These are phyloP conservation scores for Paratinospora sagittata DNA, from an alignment of 164 flowering plant genomes.

Conservation along the genomic window DNA sequence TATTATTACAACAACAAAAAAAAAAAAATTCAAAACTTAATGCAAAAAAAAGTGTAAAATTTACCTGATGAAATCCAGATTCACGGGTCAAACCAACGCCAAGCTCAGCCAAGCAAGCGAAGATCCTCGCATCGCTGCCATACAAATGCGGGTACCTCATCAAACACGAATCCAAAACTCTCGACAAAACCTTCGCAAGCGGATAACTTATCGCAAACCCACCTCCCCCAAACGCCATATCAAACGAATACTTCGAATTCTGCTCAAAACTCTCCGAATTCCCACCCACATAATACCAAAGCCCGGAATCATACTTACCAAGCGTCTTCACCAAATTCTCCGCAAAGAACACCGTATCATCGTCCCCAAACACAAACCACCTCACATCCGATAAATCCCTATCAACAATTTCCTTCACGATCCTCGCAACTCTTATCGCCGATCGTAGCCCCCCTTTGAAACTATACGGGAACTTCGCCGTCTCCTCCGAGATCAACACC, in stretches of 20 bases:
- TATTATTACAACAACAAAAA: too few species aligned
- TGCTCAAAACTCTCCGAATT: slow-evolving; percentile 61
- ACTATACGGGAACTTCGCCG: slow-evolving; percentile 51
- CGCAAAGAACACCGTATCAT: slow-evolving; percentile 65
- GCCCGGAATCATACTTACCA: slow-evolving; percentile 54
- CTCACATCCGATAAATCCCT: slow-evolving; percentile 30
- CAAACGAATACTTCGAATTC: slow-evolving; percentile 46
- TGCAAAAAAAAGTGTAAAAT: too few species aligned
- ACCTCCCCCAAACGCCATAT: slow-evolving; percentile 87
- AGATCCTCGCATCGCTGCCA: slow-evolving; percentile 73
- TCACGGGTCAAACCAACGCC: slow-evolving; percentile 69
- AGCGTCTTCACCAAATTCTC: slow-evolving; percentile 52
- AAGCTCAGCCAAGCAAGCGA: slow-evolving; percentile 70
- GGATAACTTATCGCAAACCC: slow-evolving; percentile 71
- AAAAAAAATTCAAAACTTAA: neutral
- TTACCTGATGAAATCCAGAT: slow-evolving; percentile 92
- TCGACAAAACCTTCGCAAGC: slow-evolving; percentile 49
- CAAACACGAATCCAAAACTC: slow-evolving; percentile 69
- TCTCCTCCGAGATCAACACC: slow-evolving; percentile 33
- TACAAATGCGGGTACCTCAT: slow-evolving; percentile 59
- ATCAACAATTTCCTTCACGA: slow-evolving; percentile 44
- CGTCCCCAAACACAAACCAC: slow-evolving; percentile 82
- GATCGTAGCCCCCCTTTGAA: slow-evolving; percentile 47
- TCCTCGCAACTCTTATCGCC: slow-evolving; percentile 58
- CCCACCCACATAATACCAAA: slow-evolving; percentile 59